A percentile compares a stretch with the other conserved stretches of the same genome.
Evolutionary conservation across 371 early-diverging fungal species (phyloP).

Genomic region (Fennellomyces sp.): DNA sequence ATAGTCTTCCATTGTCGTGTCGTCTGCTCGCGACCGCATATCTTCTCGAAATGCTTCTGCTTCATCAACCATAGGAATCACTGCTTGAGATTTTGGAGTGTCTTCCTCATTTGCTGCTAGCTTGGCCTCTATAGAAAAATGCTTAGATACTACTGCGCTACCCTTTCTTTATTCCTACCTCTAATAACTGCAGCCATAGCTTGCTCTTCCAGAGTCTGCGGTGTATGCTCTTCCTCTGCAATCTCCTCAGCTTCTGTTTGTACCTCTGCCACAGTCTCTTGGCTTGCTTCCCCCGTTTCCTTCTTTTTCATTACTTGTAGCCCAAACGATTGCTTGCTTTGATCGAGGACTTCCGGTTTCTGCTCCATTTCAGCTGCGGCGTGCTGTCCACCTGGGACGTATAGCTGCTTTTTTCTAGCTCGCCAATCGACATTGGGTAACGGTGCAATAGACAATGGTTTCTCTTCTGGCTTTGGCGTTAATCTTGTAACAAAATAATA

Average conservation of each 20-base stretch:
- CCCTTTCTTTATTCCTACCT: slow-evolving; percentile 20
- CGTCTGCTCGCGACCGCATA: slow-evolving; percentile 53
- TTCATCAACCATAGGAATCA: slow-evolving; percentile 52
- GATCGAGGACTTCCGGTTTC: slow-evolving; percentile 20
- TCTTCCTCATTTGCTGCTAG: slow-evolving; percentile 42
- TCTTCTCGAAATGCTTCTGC: slow-evolving; percentile 55
- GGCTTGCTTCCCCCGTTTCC: slow-evolving; percentile 3
- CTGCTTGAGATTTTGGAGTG: slow-evolving; percentile 34
- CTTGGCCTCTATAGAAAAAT: slow-evolving; percentile 38
- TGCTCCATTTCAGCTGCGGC: slow-evolving; percentile 14
- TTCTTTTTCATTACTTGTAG: slow-evolving; percentile 19
- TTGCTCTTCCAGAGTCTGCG: slow-evolving; percentile 55
- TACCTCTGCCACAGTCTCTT: slow-evolving; percentile 5
- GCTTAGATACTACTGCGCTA: not conserved
- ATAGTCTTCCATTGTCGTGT: slow-evolving; percentile 79
- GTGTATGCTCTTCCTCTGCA: slow-evolving; percentile 17
- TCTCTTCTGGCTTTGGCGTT: slow-evolving; percentile 36
- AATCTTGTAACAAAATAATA: slow-evolving; percentile 26
- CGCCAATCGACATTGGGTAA: slow-evolving; percentile 55
- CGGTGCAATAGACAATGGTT: slow-evolving; percentile 52
- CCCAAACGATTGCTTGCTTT: slow-evolving; percentile 15
- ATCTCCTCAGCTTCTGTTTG: slow-evolving; percentile 17
- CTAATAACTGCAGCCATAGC: slow-evolving; percentile 62
- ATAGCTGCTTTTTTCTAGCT: slow-evolving; percentile 44
- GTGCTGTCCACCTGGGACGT: slow-evolving; percentile 33